A percentile compares a stretch with the other conserved stretches of the same genome.
phyloP scores from a whole-genome alignment of 2,329 filamentous ascomycete genomes.

The Claviceps capensis region DNA sequence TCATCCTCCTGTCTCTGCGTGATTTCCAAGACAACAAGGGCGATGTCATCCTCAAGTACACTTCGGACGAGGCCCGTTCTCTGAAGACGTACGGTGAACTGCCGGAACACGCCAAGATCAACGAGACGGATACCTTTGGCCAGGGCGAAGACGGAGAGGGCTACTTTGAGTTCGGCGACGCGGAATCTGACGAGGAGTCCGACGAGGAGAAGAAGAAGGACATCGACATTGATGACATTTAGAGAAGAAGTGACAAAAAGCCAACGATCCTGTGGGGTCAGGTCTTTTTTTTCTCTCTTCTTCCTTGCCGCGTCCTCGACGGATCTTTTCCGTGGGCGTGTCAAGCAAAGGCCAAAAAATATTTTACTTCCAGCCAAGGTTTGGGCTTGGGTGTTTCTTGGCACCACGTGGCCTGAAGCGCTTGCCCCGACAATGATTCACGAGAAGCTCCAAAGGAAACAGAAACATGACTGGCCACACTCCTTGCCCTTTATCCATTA shows the following conservation, averaged over 20 bases:
- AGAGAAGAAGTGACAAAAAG: slow-evolving; percentile 21
- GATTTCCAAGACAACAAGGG: slow-evolving; percentile 94
- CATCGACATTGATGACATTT: slow-evolving; percentile 93
- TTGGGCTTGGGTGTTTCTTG: not conserved
- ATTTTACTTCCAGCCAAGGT: not conserved
- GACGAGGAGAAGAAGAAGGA: slow-evolving; percentile 54
- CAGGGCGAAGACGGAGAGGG: slow-evolving; percentile 88
- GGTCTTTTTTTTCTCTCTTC: not conserved
- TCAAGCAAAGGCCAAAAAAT: too few relatives aligned
- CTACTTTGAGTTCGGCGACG: slow-evolving; percentile 98
- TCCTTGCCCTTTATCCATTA: not conserved
- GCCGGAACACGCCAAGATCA: slow-evolving; percentile 97
- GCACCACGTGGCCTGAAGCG: not conserved
- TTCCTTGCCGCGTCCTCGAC: not conserved
- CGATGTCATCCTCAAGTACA: slow-evolving; percentile 95
- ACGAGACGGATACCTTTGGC: slow-evolving; percentile 93
- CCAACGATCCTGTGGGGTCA: too few relatives aligned
- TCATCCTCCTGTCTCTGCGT: slow-evolving; percentile 74
- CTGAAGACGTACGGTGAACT: slow-evolving; percentile 97
- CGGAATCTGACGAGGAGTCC: slow-evolving; percentile 47
- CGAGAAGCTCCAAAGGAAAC: slow-evolving; percentile 1
- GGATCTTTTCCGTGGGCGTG: not conserved
- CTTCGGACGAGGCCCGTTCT: slow-evolving; percentile 83
- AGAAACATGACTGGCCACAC: slow-evolving; percentile 4
- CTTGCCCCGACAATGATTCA: not conserved